These are phyloP conservation scores for Suhomyces canberraensis DNA, from an alignment of 805 yeast species.

Conservation along the genomic window DNA sequence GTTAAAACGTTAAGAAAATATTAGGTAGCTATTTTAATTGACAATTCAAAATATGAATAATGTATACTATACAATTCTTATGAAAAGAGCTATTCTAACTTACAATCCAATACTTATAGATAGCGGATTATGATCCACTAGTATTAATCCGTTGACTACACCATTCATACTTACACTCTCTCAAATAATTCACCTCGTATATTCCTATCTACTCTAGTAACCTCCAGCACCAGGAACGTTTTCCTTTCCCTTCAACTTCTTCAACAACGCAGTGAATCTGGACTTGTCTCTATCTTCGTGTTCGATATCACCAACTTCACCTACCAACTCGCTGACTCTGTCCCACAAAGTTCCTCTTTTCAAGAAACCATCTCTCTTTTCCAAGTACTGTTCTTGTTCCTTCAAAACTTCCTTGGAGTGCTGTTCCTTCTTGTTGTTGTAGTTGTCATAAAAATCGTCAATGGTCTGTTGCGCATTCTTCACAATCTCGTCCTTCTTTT, in stretches of 20 bases:
- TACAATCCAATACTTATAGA: too few relatives aligned
- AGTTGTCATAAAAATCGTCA: conserved; percentile 89
- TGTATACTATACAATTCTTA: too few relatives aligned
- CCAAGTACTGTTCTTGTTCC: conserved; percentile 69
- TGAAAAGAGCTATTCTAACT: too few relatives aligned
- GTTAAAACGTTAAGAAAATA: too few relatives aligned
- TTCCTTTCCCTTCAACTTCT: conserved; percentile 63
- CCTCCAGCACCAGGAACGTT: conserved; percentile 78
- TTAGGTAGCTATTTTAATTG: too few relatives aligned
- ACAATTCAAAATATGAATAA: too few relatives aligned
- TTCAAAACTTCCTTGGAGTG: conserved; percentile 58
- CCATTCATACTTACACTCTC: too few relatives aligned
- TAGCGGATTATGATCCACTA: too few relatives aligned
- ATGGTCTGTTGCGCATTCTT: conserved; percentile 76
- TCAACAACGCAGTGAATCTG: conserved; percentile 63
- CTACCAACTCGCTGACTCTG: conserved; percentile 51
- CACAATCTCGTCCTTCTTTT: conserved; percentile 63
- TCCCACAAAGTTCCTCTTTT: conserved; percentile 48
- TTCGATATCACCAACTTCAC: conserved; percentile 37
- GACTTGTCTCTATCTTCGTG: conserved; percentile 60
- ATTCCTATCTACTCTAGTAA: conserved; percentile 41
- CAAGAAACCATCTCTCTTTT: conserved; percentile 67
- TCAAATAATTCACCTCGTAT: too few relatives aligned
- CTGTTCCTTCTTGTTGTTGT: conserved; percentile 77
- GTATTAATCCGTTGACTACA: too few relatives aligned